Percentiles rank a stretch among this genome's conserved stretches.
Evolutionary conservation across 495 filamentous ascomycete genomes (phyloP).

Genomic region (Neurospora pannonica): DNA sequence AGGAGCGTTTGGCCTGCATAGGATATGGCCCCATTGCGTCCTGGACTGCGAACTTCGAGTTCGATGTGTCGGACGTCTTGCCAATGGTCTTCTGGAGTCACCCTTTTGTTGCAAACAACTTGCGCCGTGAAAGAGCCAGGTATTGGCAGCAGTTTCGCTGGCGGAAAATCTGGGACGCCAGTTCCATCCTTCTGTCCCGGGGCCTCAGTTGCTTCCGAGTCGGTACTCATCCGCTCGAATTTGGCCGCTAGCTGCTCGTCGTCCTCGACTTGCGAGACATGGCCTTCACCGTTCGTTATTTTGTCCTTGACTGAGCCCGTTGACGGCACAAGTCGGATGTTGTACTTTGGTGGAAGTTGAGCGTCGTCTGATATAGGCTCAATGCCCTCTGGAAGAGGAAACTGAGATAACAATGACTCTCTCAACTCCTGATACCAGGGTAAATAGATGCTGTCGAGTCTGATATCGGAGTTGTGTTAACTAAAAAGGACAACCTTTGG

Average conservation of each 20-base stretch:
- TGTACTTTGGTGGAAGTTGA: conserved; percentile 71
- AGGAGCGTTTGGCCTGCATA: conserved; percentile 65
- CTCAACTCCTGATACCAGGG: conserved; percentile 65
- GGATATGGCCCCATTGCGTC: neutral
- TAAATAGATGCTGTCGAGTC: conserved; percentile 69
- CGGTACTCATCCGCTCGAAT: neutral
- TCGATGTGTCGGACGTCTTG: conserved; percentile 59
- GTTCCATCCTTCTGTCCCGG: neutral
- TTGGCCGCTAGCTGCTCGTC: neutral
- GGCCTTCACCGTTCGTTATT: neutral
- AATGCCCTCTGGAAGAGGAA: conserved; percentile 57
- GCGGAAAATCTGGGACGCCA: conserved; percentile 17
- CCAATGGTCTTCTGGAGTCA: conserved; percentile 74
- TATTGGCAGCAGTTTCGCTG: conserved; percentile 43
- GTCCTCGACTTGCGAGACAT: neutral
- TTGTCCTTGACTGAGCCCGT: conserved; percentile 8
- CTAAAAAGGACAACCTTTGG: neutral
- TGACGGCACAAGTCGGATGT: conserved; percentile 39
- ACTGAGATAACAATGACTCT: conserved; percentile 51
- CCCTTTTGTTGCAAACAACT: conserved; percentile 51
- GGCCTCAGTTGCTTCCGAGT: neutral
- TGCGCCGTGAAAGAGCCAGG: conserved; percentile 35
- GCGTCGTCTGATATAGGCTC: conserved; percentile 65
- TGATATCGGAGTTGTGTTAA: conserved; percentile 5
- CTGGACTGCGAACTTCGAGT: neutral